Conservation (phyloP, 169 alveolate genomes). For the Plasmodium gallinaceum region DNA sequence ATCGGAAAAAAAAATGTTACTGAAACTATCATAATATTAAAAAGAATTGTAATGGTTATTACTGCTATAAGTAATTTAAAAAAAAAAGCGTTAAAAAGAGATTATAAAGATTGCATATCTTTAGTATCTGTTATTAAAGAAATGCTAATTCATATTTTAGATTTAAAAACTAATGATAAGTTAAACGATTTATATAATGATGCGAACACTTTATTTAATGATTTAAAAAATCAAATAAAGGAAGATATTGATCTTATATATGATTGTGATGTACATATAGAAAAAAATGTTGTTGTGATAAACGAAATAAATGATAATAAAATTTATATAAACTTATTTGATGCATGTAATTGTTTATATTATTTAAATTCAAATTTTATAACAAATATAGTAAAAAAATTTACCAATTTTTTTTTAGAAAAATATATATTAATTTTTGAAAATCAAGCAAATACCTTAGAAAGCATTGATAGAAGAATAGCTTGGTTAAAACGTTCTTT, state of each 20-base stretch:
- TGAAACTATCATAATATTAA: conserved; percentile 52
- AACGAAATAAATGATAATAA: conserved; percentile 11
- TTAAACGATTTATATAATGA: conserved; percentile 24
- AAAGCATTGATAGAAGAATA: conserved; percentile 61
- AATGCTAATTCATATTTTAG: conserved; percentile 41
- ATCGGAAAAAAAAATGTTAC: conserved; percentile 75
- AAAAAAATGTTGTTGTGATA: conserved; percentile 21
- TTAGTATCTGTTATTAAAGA: conserved; percentile 36
- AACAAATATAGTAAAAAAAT: conserved; percentile 31
- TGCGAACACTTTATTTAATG: conserved; percentile 27
- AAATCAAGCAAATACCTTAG: conserved; percentile 66
- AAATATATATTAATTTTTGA: conserved; percentile 47
- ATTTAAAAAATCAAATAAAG: conserved; percentile 50
- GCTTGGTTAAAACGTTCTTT: conserved; percentile 66
- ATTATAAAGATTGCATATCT: conserved; percentile 46
- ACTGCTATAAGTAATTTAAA: conserved; percentile 66
- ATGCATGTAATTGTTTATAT: conserved; percentile 72
- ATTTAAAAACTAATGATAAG: conserved; percentile 21
- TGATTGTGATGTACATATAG: conserved; percentile 67
- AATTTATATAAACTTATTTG: conserved; percentile 38
- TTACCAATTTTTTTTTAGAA: conserved; percentile 56
- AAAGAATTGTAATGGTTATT: conserved; percentile 63
- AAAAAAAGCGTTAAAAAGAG: conserved; percentile 68
- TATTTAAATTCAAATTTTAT: conserved; percentile 19
- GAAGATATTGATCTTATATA: conserved; percentile 69